Evolutionary conservation across 495 filamentous ascomycete genomes (phyloP), one percentile per base, ranked within the genome.

Genomic region (Penicillium waksmanii): DNA sequence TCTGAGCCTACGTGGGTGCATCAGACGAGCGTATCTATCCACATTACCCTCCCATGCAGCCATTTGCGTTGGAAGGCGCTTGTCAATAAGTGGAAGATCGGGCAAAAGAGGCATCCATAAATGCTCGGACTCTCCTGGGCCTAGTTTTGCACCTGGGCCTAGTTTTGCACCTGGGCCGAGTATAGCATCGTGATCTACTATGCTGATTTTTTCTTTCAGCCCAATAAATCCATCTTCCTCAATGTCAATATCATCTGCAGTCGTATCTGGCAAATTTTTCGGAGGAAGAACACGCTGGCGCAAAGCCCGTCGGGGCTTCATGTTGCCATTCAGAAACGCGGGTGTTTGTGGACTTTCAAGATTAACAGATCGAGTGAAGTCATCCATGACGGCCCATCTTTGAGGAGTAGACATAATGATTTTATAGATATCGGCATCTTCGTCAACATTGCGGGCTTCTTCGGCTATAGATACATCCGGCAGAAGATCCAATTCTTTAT

Each of bases 261-360:
- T 53, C 33, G 42, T 57, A 17, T 66, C 64, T 47, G 53, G 47
- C 27, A 57, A 50, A 55, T 63, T 62, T 55, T 51, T 51, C 23
- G 23, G 21, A 21, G 1, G 21, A 21, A 21, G 21, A 21, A 21
- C n/a, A n/a, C n/a, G n/a, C n/a, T n/a, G n/a, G n/a, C n/a, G n/a
- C n/a, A 70, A 58, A 51, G 52, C 56, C 55, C 56, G 58, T 53
- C 67, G 59, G 23, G 66, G 60, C 56, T 60, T 60, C 19, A 65
- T 73, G 58, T 75, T 65, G 27, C 70, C 68, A 63, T 73, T 73
- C 43, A 75, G 55, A 52, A 49, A 64, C 38, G 62, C 64, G 48
- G 57, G 48, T 42, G 48, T 51, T 8, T 15, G 52, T 51, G 56
- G 60, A 27, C 40, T 53, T 36, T 63, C 60, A 42, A 65, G 31